These are phyloP conservation scores for Endocalyx cinctus DNA, from an alignment of 2,329 filamentous ascomycete species.

Conservation along the genomic window DNA sequence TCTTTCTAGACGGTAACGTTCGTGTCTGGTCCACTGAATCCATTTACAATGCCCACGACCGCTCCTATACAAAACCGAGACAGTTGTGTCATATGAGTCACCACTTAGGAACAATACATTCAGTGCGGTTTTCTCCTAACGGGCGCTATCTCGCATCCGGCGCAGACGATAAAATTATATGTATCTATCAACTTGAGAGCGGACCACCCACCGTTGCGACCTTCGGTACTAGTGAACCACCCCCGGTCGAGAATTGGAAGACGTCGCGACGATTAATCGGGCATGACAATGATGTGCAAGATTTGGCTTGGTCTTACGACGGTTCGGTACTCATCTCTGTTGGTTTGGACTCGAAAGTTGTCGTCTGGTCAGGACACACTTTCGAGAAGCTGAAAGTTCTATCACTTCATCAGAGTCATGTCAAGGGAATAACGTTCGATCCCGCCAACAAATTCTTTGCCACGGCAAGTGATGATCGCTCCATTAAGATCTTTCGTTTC, in stretches of 20 bases:
- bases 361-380: slow-evolving; percentile 96
- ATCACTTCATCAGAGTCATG: slow-evolving; percentile 89
- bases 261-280: slow-evolving; percentile 89
- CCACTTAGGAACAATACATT: slow-evolving; percentile 94
- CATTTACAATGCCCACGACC: slow-evolving; percentile 74
- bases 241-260: slow-evolving; percentile 96
- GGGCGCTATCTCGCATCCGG: slow-evolving; percentile 93
- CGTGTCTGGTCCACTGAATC: slow-evolving; percentile 97
- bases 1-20: slow-evolving; percentile 76
- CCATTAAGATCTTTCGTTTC: slow-evolving; percentile 95
- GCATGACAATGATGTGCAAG: slow-evolving; percentile 98
- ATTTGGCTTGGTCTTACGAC: slow-evolving; percentile 94
- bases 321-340: slow-evolving; percentile 95
- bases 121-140: slow-evolving; percentile 93
- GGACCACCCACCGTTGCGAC: slow-evolving; percentile 71
- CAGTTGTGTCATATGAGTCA: slow-evolving; percentile 98
- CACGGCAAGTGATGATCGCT: slow-evolving; percentile 92
- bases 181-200: slow-evolving; percentile 87
- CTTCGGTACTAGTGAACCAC: slow-evolving; percentile 78
- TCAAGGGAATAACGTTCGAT: slow-evolving; percentile 98
- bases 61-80: slow-evolving; percentile 70
- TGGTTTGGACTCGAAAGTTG: slow-evolving; percentile 93
- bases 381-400: slow-evolving; percentile 97
- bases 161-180: slow-evolving; percentile 98
- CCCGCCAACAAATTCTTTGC: slow-evolving; percentile 99